phyloP scores from a whole-genome alignment of 345 rosid species.

The Eucalyptus albens region DNA sequence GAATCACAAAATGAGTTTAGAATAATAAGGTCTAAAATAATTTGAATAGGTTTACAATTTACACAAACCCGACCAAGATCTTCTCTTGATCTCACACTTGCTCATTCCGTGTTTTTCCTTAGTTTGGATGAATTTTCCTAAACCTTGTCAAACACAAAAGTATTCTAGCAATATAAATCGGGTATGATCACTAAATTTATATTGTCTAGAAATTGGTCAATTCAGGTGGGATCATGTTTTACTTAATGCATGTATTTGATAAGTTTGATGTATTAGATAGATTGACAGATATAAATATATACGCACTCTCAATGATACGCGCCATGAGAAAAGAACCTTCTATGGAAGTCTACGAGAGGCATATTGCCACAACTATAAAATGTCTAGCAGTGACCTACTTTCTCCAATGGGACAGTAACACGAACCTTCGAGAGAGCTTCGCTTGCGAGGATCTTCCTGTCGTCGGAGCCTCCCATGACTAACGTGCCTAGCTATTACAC shows the following conservation, averaged over 20 bases:
- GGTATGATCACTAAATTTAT: neutral
- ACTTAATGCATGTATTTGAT: rapidly evolving
- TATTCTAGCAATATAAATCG: too few relatives aligned
- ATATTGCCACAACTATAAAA: neutral
- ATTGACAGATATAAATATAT: too few relatives aligned
- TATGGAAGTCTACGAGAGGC: neutral
- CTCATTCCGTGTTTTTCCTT: neutral
- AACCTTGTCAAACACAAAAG: too few relatives aligned
- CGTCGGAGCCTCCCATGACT: neutral
- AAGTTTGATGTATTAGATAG: too few relatives aligned
- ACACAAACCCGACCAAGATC: neutral
- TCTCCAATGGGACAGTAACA: neutral
- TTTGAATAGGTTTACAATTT: too few relatives aligned
- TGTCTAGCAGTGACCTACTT: neutral
- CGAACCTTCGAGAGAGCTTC: neutral
- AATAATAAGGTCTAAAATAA: too few relatives aligned
- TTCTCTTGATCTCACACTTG: neutral
- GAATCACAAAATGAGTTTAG: too few relatives aligned
- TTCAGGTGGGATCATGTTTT: too few relatives aligned
- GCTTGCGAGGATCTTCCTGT: neutral
- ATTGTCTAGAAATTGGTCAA: too few relatives aligned
- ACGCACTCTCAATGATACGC: rapidly evolving
- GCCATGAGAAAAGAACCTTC: neutral
- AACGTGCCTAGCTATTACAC: neutral
- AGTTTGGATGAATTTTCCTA: too few relatives aligned